These are phyloP conservation scores for Suhomyces prunicola DNA, from an alignment of 805 yeast species.

Conservation along the genomic window DNA sequence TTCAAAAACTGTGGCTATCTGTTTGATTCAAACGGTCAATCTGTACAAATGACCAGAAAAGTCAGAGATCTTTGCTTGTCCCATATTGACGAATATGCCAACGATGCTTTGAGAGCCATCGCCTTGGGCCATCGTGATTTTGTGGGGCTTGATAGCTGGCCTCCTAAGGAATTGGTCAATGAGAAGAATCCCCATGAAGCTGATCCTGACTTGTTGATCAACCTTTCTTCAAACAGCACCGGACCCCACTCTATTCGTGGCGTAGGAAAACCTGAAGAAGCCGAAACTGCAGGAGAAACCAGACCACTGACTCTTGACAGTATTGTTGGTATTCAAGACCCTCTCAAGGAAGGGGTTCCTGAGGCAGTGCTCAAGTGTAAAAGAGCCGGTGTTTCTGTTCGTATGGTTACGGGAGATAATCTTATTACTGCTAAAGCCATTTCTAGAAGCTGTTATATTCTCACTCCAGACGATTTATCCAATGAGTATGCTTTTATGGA, in stretches of 20 bases:
- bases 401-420: conserved; percentile 99
- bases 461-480: conserved; percentile 47
- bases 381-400: conserved; percentile 87
- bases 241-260: neutral
- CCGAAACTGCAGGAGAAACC: neutral
- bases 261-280: neutral
- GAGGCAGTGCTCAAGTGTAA: conserved; percentile 84
- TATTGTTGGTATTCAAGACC: conserved; percentile 92
- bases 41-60: conserved; percentile 25
- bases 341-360: conserved; percentile 85
- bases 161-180: conserved; percentile 50
- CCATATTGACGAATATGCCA: conserved; percentile 56
- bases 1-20: conserved; percentile 53
- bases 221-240: conserved; percentile 3
- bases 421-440: conserved; percentile 88
- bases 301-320: conserved; percentile 55
- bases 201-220: conserved; percentile 32
- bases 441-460: conserved; percentile 80
- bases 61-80: conserved; percentile 29
- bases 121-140: conserved; percentile 83
- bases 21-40: conserved; percentile 27
- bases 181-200: conserved; percentile 37
- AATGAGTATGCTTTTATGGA: conserved; percentile 74
- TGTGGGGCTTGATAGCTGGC: conserved; percentile 52
- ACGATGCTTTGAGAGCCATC: conserved; percentile 80